phyloP scores from a whole-genome alignment of 2,329 filamentous ascomycete species.

The Nothophaeocryptopus gaeumannii region DNA sequence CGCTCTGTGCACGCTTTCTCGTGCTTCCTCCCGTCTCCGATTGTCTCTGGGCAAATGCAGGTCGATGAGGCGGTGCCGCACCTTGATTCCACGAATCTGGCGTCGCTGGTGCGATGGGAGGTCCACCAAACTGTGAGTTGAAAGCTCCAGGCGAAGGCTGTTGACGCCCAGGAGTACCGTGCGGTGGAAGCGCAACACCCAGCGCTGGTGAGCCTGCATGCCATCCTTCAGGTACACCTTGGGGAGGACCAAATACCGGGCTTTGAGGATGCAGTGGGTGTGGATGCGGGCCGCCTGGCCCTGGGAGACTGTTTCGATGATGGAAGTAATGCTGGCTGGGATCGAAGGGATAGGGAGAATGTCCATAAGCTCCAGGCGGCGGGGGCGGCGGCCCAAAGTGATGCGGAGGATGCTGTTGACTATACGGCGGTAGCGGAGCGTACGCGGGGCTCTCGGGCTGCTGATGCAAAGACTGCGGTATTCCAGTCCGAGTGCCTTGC shows the following conservation, averaged over 20 bases:
- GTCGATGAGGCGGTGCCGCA: slow-evolving; percentile 18
- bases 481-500: slow-evolving; percentile 8
- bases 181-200: not conserved
- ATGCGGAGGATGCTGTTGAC: slow-evolving; percentile 9
- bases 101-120: slow-evolving; percentile 27
- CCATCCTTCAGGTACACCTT: slow-evolving; percentile 7
- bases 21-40: slow-evolving; percentile 9
- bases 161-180: slow-evolving; percentile 5
- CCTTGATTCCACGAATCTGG: slow-evolving; percentile 19
- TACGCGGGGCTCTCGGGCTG: slow-evolving; percentile 7
- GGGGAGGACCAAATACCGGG: slow-evolving; percentile 14
- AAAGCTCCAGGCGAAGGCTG: slow-evolving; percentile 1
- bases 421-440: slow-evolving; percentile 13
- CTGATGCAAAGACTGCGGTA: slow-evolving; percentile 5
- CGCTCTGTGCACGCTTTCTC: slow-evolving; percentile 17
- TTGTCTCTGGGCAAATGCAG: slow-evolving; percentile 28
- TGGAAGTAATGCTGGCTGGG: slow-evolving; percentile 6
- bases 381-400: slow-evolving; percentile 9
- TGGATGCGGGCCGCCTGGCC: slow-evolving; percentile 3
- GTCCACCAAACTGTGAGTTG: slow-evolving; percentile 24
- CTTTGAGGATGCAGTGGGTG: slow-evolving; percentile 7
- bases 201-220: slow-evolving; percentile 6
- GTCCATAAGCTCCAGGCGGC: slow-evolving; percentile 3
- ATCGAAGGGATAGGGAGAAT: slow-evolving; percentile 15
- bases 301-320: slow-evolving; percentile 20